phyloP scores from a whole-genome alignment of 768 basidiomycete genomes.

The Phlegmacium glaucopus region DNA sequence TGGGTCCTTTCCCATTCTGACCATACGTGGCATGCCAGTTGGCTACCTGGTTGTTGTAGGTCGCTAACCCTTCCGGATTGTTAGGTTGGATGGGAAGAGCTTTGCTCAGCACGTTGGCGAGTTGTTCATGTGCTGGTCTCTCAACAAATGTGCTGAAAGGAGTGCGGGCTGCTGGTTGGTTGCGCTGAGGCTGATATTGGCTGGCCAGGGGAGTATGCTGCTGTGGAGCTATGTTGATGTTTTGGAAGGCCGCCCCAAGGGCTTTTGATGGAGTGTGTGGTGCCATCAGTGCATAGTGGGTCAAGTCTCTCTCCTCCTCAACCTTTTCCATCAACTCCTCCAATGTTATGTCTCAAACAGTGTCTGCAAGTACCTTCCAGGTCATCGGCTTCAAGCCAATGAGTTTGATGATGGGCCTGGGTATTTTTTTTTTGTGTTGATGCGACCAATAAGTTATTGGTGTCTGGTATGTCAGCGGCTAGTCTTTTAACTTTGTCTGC shows the following conservation, averaged over 20 bases:
- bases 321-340: not conserved
- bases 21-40: constrained; percentile 3
- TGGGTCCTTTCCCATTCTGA: not conserved
- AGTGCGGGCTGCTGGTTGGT: not conserved
- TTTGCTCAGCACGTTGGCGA: not conserved
- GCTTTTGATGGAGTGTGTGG: not conserved
- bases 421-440: not conserved
- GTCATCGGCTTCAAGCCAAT: not conserved
- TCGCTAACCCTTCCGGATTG: constrained; percentile 11
- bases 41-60: constrained; percentile 11
- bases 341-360: not conserved
- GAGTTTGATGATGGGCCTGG: not conserved
- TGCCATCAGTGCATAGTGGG: not conserved
- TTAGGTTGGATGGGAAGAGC: constrained; percentile 9
- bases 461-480: not conserved
- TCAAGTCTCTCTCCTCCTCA: not conserved
- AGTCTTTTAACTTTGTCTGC: not conserved
- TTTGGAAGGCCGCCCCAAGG: not conserved
- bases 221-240: not conserved
- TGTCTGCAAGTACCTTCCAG: not conserved
- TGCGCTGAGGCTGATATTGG: not conserved
- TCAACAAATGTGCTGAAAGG: not conserved
- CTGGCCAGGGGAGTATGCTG: not conserved
- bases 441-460: not conserved
- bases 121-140: not conserved